Percentiles rank a stretch among this genome's conserved stretches.
Evolutionary conservation across 2,329 filamentous ascomycete genomes (phyloP).

Genomic region (Domatiomyces globalis): DNA sequence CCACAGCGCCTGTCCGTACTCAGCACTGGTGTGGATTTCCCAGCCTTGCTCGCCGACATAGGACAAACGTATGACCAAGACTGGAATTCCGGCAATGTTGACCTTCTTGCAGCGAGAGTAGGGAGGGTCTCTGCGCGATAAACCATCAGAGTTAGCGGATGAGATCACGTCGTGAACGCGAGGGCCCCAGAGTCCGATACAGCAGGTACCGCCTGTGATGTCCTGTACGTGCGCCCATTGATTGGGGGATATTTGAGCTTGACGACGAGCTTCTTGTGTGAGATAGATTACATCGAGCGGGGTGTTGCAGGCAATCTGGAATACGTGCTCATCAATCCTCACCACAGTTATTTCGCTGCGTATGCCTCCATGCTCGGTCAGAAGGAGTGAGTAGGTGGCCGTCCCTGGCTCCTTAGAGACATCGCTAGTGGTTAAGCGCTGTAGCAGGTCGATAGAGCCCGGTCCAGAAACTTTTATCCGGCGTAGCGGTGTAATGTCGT

Average conservation of each 20-base stretch:
- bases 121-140: slow-evolving; percentile 22
- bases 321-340: slow-evolving; percentile 33
- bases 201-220: slow-evolving; percentile 46
- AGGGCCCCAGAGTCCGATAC: slow-evolving; percentile 50
- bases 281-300: slow-evolving; percentile 43
- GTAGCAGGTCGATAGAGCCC: slow-evolving; percentile 41
- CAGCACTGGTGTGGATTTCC: slow-evolving; percentile 48
- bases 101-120: slow-evolving; percentile 38
- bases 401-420: slow-evolving; percentile 34
- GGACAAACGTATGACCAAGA: slow-evolving; percentile 42
- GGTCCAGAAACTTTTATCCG: slow-evolving; percentile 45
- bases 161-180: slow-evolving; percentile 38
- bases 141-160: slow-evolving; percentile 23
- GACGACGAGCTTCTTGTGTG: slow-evolving; percentile 37
- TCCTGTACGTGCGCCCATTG: slow-evolving; percentile 42
- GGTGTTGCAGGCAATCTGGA: slow-evolving; percentile 43
- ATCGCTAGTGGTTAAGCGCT: slow-evolving; percentile 28
- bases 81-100: slow-evolving; percentile 41
- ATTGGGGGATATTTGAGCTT: slow-evolving; percentile 28
- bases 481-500: slow-evolving; percentile 47
- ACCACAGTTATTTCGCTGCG: slow-evolving; percentile 45
- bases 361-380: slow-evolving; percentile 41
- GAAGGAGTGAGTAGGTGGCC: slow-evolving; percentile 43
- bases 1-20: slow-evolving; percentile 46
- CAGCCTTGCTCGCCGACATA: slow-evolving; percentile 49